Conservation (phyloP, 73 alveolate genomes). For the Stentor roeselii region DNA sequence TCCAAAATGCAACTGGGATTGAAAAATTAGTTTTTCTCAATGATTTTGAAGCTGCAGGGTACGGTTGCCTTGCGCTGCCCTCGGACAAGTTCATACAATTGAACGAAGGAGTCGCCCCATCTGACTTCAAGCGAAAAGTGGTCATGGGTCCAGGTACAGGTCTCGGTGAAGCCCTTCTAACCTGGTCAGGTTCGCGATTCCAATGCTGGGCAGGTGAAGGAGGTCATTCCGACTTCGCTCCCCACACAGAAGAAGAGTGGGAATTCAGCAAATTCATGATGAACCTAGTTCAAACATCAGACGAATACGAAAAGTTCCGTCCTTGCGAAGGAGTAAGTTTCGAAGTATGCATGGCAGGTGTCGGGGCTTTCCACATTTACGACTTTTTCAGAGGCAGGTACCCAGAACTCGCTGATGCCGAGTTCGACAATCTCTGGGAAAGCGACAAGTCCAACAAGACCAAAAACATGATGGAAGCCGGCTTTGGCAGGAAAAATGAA, state of each 20-base stretch:
- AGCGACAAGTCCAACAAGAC: background rate
- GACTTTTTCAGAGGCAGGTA: background rate
- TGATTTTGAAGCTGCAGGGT: conserved; percentile 24
- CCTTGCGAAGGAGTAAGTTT: conserved; percentile 9
- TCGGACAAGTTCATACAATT: background rate
- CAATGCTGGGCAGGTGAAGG: conserved; percentile 10
- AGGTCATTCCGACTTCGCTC: conserved; percentile 25
- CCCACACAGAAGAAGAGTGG: background rate
- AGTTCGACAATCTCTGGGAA: conserved; percentile 4
- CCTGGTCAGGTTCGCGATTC: background rate
- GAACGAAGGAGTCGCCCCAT: background rate
- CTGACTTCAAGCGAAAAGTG: background rate
- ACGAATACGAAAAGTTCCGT: background rate
- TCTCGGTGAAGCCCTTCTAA: background rate
- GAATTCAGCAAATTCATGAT: background rate
- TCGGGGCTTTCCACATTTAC: conserved; percentile 3
- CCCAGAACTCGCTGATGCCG: background rate
- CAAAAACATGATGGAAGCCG: background rate
- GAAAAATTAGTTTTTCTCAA: conserved; percentile 19
- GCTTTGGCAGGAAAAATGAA: background rate
- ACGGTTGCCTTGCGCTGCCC: background rate
- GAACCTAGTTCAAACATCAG: background rate
- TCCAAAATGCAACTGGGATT: background rate
- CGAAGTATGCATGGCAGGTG: conserved; percentile 5
- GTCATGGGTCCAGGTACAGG: conserved; percentile 29